Conservation (phyloP, 140 eudicot genomes). For the Stevia rebaudiana region DNA sequence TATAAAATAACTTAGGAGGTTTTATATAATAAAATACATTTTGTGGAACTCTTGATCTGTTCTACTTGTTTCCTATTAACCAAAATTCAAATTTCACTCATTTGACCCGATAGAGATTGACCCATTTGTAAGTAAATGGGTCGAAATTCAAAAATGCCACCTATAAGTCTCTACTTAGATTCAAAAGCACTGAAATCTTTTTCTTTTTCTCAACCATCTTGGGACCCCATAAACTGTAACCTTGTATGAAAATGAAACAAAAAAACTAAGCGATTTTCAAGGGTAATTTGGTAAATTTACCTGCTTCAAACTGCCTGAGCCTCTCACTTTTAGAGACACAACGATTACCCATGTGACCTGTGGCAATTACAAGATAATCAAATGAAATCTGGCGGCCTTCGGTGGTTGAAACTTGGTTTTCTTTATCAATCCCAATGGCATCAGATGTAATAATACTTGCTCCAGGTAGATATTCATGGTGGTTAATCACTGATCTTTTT, state of each 20-base stretch:
- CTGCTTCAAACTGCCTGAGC: slow-evolving; percentile 51
- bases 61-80: background rate
- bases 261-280: background rate
- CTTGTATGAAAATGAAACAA: slow-evolving; percentile 5
- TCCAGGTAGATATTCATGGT: slow-evolving; percentile 54
- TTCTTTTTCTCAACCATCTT: too few species aligned
- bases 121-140: slow-evolving; percentile 3
- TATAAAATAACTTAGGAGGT: background rate
- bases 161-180: too few species aligned
- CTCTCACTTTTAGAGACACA: slow-evolving; percentile 40
- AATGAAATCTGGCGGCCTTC: slow-evolving; percentile 44
- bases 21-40: background rate
- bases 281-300: slow-evolving; percentile 24
- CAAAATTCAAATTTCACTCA: background rate
- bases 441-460: slow-evolving; percentile 53
- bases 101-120: background rate
- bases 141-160: background rate
- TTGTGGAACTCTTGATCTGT: background rate
- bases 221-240: too few species aligned
- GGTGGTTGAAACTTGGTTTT: slow-evolving; percentile 41
- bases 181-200: too few species aligned
- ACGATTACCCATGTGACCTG: slow-evolving; percentile 44
- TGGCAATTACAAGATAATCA: slow-evolving; percentile 76
- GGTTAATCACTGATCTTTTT: slow-evolving; percentile 48
- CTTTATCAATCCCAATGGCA: slow-evolving; percentile 52